These are phyloP conservation scores for Hymenoscyphus albidus DNA, from an alignment of 2,329 filamentous ascomycete species.

Conservation along the genomic window DNA sequence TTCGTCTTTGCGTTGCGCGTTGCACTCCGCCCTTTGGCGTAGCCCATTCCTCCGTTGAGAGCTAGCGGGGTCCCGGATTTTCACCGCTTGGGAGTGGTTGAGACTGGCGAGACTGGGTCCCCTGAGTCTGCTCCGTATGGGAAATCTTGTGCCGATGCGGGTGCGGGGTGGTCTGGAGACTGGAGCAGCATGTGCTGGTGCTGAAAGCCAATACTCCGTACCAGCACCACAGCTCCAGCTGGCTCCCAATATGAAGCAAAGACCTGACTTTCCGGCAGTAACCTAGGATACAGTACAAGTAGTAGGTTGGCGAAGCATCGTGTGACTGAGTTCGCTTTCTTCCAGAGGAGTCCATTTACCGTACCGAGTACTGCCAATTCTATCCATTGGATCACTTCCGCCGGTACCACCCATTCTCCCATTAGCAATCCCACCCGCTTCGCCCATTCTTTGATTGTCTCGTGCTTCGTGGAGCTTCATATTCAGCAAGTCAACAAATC, in stretches of 20 bases:
- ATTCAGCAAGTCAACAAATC: constrained; percentile 13
- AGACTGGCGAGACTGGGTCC: background rate
- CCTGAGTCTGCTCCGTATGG: background rate
- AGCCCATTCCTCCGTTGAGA: constrained; percentile 18
- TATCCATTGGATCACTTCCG: background rate
- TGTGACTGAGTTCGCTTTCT: constrained; percentile 15
- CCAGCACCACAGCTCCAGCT: too few species aligned
- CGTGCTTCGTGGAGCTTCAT: constrained; percentile 13
- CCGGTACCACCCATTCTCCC: background rate
- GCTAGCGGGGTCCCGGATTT: background rate
- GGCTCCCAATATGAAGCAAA: background rate
- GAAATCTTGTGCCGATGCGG: constrained; percentile 8
- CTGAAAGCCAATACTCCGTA: background rate
- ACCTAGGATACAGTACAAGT: background rate
- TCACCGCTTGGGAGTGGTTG: background rate
- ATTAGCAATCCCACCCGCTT: constrained; percentile 3
- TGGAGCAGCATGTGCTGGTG: background rate
- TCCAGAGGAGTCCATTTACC: constrained; percentile 21
- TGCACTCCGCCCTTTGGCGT: constrained; percentile 4
- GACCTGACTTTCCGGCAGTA: background rate
- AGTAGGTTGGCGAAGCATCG: constrained; percentile 8
- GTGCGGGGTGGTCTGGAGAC: background rate
- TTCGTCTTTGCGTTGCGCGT: constrained; percentile 13
- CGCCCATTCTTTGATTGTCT: constrained; percentile 8
- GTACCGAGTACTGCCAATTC: background rate